Percentiles rank a stretch among this genome's conserved stretches.
phyloP scores from a whole-genome alignment of 2,329 filamentous ascomycete genomes.

The Hawksworthiomyces lignivorus region DNA sequence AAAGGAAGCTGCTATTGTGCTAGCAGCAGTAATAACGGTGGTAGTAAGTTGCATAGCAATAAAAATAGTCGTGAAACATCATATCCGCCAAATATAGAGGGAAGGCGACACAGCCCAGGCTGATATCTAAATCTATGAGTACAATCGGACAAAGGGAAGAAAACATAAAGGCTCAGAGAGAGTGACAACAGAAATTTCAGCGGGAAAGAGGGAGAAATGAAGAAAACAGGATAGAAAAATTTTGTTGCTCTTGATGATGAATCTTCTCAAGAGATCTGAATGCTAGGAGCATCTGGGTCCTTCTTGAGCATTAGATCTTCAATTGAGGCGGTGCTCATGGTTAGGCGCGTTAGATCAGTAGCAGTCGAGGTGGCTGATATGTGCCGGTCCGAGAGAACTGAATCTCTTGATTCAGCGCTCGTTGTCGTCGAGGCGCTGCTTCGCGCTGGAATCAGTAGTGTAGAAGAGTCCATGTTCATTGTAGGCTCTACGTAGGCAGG shows the following conservation, averaged over 20 bases:
- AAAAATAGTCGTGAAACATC: conserved; percentile 11
- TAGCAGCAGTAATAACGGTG: background rate
- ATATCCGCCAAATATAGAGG: conserved; percentile 1
- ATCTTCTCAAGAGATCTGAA: conserved; percentile 1
- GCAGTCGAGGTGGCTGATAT: conserved; percentile 46
- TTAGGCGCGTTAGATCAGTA: conserved; percentile 47
- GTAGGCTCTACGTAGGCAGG: conserved; percentile 29
- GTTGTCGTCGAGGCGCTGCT: conserved; percentile 48
- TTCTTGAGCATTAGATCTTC: conserved; percentile 21
- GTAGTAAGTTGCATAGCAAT: no score
- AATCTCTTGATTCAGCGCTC: conserved; percentile 40
- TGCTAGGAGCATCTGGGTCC: conserved; percentile 2
- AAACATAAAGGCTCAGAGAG: background rate
- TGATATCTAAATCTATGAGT: background rate
- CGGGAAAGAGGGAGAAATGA: background rate
- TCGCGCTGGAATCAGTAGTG: conserved; percentile 32
- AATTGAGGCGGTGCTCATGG: conserved; percentile 41
- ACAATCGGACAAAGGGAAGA: background rate
- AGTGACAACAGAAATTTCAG: background rate
- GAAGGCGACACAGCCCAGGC: no score
- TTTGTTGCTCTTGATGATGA: background rate
- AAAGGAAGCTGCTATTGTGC: conserved; percentile 2
- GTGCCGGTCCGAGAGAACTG: conserved; percentile 42
- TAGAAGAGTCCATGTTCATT: conserved; percentile 25
- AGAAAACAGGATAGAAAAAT: background rate